Evolutionary conservation across 805 yeast genomes (phyloP), one percentile per base, ranked within the genome.

Genomic region (Isabelozyma rhagii): DNA sequence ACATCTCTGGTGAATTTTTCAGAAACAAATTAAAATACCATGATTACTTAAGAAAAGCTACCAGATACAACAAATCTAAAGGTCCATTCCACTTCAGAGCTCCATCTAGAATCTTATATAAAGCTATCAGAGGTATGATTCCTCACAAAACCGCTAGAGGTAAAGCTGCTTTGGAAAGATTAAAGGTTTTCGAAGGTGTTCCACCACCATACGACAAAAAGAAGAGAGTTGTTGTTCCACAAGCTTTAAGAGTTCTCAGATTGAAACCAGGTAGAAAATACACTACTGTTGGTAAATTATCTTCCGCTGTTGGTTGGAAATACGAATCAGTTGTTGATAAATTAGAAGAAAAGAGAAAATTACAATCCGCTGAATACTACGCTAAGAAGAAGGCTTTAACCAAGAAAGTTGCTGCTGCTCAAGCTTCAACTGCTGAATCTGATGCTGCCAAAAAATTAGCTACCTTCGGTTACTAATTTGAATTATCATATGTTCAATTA

Each of bases 31-130:
- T 93, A 80, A 94, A 94, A 89, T 94, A 91, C 94, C 97, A 92
- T 81, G 99, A 96, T 77, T 94, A 92, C 91, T 87, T 94, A 80
- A 92, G 99, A 87, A 94, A 94, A 87, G 89, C 96, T 70, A 92
- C 99, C 75, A 88, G 96, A 82, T 94, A 78, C 92, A 94, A 94
- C 96, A 91, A 91, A 83, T 87, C 84, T 72, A 87, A 91, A 78
- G 99, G 99, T 83, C 98, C 98, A 73, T 94, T 93, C 97, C 99
- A 94, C 79, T 94, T 94, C 97, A 94, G 98, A 82, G 99, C 99
- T 60, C 99, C 99, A 79, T 92, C 98, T 60, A 91, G 98, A 83
- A 93, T 94, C 81, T 91, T 94, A 81, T 92, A 92, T 96, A 94
- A 94, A 88, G 97, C 99, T 72, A 80, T 94, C 77, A 89, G 97